Percentiles rank a stretch among this genome's conserved stretches.
These are phyloP conservation scores for Chrysoporthe deuterocubensis DNA, from an alignment of 2,329 filamentous ascomycete genomes.

Conservation along the genomic window DNA sequence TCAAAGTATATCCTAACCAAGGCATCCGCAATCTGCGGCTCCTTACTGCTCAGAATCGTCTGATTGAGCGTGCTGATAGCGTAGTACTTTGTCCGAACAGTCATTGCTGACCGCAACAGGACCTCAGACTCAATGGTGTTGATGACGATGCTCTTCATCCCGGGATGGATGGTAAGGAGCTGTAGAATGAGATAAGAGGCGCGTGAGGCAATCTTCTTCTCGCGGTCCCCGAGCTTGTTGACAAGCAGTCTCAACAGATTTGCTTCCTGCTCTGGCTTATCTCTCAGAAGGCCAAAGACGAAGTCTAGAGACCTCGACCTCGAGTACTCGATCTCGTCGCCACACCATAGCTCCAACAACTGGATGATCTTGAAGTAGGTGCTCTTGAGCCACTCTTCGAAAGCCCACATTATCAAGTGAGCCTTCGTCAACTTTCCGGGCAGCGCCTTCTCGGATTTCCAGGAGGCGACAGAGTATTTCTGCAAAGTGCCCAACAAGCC, in stretches of 20 bases:
- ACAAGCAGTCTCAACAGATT: conserved; percentile 89
- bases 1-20: conserved; percentile 92
- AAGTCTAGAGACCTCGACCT: conserved; percentile 87
- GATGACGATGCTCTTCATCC: conserved; percentile 91
- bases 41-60: conserved; percentile 85
- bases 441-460: conserved; percentile 71
- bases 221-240: conserved; percentile 94
- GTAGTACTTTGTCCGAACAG: conserved; percentile 88
- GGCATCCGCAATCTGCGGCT: conserved; percentile 78
- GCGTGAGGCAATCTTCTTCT: conserved; percentile 92
- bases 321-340: conserved; percentile 93
- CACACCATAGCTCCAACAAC: conserved; percentile 88
- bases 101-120: conserved; percentile 85
- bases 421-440: conserved; percentile 74
- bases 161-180: conserved; percentile 82
- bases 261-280: conserved; percentile 96
- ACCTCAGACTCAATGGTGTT: conserved; percentile 85
- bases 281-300: conserved; percentile 86
- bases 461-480: conserved; percentile 58
- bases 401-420: conserved; percentile 87
- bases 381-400: conserved; percentile 93
- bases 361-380: conserved; percentile 93
- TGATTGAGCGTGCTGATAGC: conserved; percentile 97
- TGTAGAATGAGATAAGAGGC: conserved; percentile 94
- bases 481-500: conserved; percentile 74